Conservation (phyloP, 352 stramenopile genomes). For the Pythium utonaiense region DNA sequence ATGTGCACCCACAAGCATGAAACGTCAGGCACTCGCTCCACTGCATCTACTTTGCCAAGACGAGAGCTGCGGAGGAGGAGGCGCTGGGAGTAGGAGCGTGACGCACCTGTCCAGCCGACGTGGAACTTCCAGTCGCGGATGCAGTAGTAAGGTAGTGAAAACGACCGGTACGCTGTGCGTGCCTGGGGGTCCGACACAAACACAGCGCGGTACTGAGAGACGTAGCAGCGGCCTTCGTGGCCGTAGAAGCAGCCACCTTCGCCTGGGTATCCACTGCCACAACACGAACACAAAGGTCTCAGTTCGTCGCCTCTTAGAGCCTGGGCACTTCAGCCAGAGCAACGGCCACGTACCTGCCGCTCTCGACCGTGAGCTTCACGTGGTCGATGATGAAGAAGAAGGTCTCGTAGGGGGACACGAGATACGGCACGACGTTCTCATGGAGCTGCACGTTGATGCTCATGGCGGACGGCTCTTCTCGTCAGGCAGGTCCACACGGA, state of each 20-base stretch:
- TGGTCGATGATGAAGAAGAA: slow-evolving; percentile 76
- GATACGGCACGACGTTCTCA: slow-evolving; percentile 50
- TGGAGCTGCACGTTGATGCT: slow-evolving; percentile 78
- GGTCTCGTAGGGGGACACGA: slow-evolving; percentile 75
- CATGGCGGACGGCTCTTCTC: slow-evolving; percentile 33
- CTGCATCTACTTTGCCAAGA: too few species aligned
- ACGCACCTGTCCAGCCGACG: slow-evolving; percentile 54
- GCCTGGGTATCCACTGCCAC: slow-evolving; percentile 65
- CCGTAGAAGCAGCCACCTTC: slow-evolving; percentile 80
- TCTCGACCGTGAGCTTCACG: slow-evolving; percentile 74
- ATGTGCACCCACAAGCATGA: background rate
- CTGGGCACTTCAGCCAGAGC: background rate
- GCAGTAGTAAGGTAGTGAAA: slow-evolving; percentile 74
- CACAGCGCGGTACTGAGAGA: slow-evolving; percentile 77
- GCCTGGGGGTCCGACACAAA: slow-evolving; percentile 44
- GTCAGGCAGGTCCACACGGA: background rate
- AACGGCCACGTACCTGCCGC: slow-evolving; percentile 53
- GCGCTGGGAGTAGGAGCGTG: too few species aligned
- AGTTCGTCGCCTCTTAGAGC: background rate
- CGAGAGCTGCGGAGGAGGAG: too few species aligned
- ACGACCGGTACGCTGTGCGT: slow-evolving; percentile 55
- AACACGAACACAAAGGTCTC: background rate
- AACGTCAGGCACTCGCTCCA: too few species aligned
- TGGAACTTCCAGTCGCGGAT: slow-evolving; percentile 74
- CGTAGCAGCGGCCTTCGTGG: slow-evolving; percentile 58